Evolutionary conservation across 2,329 filamentous ascomycete species (phyloP), one percentile per base, ranked within the genome.

Genomic region (Trichophyton benhamiae): DNA sequence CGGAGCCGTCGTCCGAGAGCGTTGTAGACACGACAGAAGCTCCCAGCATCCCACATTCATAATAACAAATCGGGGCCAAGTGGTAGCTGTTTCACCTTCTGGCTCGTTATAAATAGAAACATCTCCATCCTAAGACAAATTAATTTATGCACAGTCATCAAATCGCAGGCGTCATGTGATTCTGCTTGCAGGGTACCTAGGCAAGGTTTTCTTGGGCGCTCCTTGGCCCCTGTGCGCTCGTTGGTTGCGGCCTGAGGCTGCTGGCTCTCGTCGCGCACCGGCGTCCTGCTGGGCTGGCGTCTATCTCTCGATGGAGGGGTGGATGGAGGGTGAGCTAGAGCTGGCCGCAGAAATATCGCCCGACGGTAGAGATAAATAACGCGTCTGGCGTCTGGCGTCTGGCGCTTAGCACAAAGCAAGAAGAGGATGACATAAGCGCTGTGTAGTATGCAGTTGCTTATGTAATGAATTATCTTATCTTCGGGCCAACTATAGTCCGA

Each of bases 81-180:
- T 17, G n/a, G 49, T n/a, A 53, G 49, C 49, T 53, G 49, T 53
- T 53, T 53, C 49, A 27, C 49, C 49, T 53, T 53, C 22, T 53
- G 25, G 22, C 49, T 27, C 13, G 49, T 30, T 53, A 53, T 53
- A 53, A 53, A 53, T 53, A 53, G 49, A 27, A 53, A 53, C 49
- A 48, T 46, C 42, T 46, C 44, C 44, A 13, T 48, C 9, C 44
- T 48, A 48, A 48, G 44, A 48, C 44, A 53, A 33, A 53, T 53
- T 53, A 53, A 53, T 53, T 33, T 15, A 33, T 53, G 49, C 49
- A 53, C 49, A 15, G 22, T 53, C 49, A 48, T 48, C 44, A 48
- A 48, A 48, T 48, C 17, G 44, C 44, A 48, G n/a, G 49, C n/a
- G 49, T 53, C 49, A 53, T 33, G 49, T 53, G 49, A 53, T 15